phyloP scores from a whole-genome alignment of 73 alveolate genomes.

The Breviolum minutum region DNA sequence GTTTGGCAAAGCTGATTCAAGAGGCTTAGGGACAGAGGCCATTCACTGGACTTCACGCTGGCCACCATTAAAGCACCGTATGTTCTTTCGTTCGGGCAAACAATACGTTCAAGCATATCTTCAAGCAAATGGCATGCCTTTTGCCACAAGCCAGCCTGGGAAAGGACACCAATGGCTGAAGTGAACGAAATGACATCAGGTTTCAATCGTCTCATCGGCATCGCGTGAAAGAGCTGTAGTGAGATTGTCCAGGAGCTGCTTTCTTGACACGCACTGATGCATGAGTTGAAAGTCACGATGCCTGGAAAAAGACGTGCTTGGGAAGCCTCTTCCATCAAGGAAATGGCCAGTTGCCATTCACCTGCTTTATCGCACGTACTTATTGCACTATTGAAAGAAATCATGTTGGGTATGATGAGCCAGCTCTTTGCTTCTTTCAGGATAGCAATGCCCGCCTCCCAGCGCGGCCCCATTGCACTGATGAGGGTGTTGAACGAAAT shows the following conservation, averaged over 20 bases:
- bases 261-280: slow-evolving; percentile 67
- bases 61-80: slow-evolving; percentile 60
- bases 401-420: slow-evolving; percentile 15
- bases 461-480: slow-evolving; percentile 37
- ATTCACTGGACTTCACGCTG: not conserved
- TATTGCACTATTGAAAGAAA: slow-evolving; percentile 36
- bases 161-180: not conserved
- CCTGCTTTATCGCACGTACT: slow-evolving; percentile 33
- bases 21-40: slow-evolving; percentile 18
- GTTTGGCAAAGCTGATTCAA: not conserved
- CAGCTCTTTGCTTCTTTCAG: not conserved
- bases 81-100: slow-evolving; percentile 43
- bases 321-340: slow-evolving; percentile 11
- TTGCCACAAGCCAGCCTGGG: slow-evolving; percentile 66
- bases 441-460: not conserved
- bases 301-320: not conserved
- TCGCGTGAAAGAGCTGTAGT: not conserved
- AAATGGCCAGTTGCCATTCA: slow-evolving; percentile 35
- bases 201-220: not conserved
- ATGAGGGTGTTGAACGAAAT: slow-evolving; percentile 37
- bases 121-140: not conserved
- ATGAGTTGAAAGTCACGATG: slow-evolving; percentile 41
- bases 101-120: not conserved
- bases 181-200: slow-evolving; percentile 55
- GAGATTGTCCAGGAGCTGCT: slow-evolving; percentile 61